Base-by-base conservation (phyloP, 1,284 basidiomycete genomes). In the Leccinum fuscescens region DNA sequence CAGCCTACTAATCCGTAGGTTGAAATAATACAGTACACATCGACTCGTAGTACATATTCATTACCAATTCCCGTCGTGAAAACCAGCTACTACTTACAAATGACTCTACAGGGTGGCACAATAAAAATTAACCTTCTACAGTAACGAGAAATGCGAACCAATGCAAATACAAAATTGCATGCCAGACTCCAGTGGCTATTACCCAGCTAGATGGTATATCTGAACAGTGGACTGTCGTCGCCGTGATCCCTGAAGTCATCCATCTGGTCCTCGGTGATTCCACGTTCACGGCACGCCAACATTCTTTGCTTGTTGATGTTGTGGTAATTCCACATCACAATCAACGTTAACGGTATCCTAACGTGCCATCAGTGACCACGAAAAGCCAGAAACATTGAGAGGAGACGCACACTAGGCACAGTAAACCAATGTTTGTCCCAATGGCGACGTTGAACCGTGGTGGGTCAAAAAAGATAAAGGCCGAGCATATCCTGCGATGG, bases 381-480 rank as follows among this genome's bases (percentile, higher is more conserved):
- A 35, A 3, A 5, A 53, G 5, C 12, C 27, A 4, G 33, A 6
- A 24, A 6, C n/a, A 55, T 31, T 6, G 8, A 20, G 7, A n/a
- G 17, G 46, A 44, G 33, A 61, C 73, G 14, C 27, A 79, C 76
- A 75, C 72, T 20, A 54, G 24, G 57, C 33, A 1, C 33, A 65
- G 33, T 3, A 61, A 42, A 29, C 22, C 56, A 62, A 85, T 78
- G 56, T 77, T 76, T 24, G 73, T 76, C n/a, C 74, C 77, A 63
- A 84, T 80, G 1, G 83, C 82, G 51, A 77, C 67, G 59, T 77
- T 76, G 70, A 77, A 85, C 15, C 74, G 74, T 22, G 82, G 82
- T 1, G 79, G 73, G 54, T 80, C 72, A 35, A 70, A 66, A 60
- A 81, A 82, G 55, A 82, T 72, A 65, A 78, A 81, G 2, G 79